Percentiles rank a stretch among this genome's conserved stretches.
These are phyloP conservation scores for Malassezia obtusa DNA, from an alignment of 1,284 basidiomycete species.

Conservation along the genomic window DNA sequence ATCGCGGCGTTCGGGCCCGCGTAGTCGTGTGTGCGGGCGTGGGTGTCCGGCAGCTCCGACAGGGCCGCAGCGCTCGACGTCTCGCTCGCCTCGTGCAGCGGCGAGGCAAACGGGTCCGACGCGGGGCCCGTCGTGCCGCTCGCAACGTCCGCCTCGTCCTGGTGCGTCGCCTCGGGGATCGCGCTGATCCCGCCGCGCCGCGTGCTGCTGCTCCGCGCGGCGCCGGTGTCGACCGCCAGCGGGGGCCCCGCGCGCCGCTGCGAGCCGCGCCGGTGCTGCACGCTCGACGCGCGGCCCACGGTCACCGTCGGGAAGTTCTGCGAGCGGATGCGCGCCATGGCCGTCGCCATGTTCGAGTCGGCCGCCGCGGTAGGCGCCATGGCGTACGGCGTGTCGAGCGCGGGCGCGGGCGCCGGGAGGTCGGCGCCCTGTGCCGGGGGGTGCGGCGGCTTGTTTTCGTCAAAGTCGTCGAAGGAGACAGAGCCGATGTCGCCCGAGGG, in stretches of 20 bases:
- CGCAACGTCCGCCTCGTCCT: constrained; percentile 2
- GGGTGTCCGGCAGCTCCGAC: background rate
- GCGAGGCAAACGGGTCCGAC: background rate
- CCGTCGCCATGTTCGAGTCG: background rate
- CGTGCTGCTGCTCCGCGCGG: background rate
- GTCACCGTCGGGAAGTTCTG: constrained; percentile 14
- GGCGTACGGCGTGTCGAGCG: background rate
- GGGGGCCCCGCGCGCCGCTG: background rate
- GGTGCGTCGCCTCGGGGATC: background rate
- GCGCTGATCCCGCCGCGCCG: background rate
- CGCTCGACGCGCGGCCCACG: constrained; percentile 10
- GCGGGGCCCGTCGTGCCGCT: background rate
- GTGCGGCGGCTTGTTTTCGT: background rate
- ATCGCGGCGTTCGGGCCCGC: background rate
- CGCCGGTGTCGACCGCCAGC: background rate
- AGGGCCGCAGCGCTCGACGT: background rate
- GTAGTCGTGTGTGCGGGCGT: background rate
- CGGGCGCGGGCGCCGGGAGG: background rate
- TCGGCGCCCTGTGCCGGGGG: background rate
- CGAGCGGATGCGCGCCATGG: constrained; percentile 4
- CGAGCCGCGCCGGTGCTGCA: background rate
- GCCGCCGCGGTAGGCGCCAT: background rate
- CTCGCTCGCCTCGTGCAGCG: background rate
- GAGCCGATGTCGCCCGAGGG: background rate
- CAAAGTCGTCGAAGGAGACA: constrained; percentile 11